These are phyloP conservation scores for Discostella stelligeroides DNA, from an alignment of 108 stramenopile species.

Conservation along the genomic window DNA sequence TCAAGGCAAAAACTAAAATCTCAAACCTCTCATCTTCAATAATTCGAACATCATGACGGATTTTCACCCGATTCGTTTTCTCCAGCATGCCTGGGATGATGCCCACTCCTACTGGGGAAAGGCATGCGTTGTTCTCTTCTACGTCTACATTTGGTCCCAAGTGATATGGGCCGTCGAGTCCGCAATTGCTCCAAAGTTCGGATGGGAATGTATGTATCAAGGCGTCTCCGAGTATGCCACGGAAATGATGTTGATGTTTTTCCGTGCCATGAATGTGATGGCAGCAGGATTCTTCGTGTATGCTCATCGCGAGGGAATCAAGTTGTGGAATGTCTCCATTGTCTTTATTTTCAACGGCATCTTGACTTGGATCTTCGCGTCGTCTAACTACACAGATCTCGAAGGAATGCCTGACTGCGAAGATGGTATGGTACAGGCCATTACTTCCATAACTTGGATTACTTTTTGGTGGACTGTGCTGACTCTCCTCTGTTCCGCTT, in stretches of 20 bases:
- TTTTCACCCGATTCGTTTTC: neutral
- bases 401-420: neutral
- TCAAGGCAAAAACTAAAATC: too few relatives aligned
- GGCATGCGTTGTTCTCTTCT: neutral
- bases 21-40: too few relatives aligned
- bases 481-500: neutral
- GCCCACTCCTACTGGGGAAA: neutral
- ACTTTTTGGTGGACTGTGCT: neutral
- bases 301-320: neutral
- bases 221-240: conserved; percentile 1
- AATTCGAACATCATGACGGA: neutral
- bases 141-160: neutral
- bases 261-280: neutral
- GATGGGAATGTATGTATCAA: conserved; percentile 3
- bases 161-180: neutral
- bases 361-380: neutral
- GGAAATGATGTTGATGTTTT: neutral
- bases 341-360: neutral
- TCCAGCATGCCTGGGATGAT: neutral
- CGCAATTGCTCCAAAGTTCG: neutral
- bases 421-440: neutral
- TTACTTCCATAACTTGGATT: neutral
- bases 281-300: neutral
- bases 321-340: neutral
- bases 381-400: neutral